A percentile compares a stretch with the other conserved stretches of the same genome.
phyloP scores from a whole-genome alignment of 2,329 filamentous ascomycete genomes.

The Penicillium decumbens region DNA sequence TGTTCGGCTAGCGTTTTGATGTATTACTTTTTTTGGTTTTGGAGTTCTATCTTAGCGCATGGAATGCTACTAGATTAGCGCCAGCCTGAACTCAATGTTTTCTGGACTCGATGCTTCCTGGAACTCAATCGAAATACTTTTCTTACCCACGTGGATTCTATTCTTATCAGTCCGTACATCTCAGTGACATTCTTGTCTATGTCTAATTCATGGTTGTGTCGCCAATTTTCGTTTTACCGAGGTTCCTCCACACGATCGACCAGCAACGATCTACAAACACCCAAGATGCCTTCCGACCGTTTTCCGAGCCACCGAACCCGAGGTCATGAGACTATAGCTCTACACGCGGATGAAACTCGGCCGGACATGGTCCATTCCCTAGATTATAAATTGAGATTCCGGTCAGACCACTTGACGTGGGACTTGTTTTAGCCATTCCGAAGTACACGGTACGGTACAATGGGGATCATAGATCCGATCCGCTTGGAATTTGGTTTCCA shows the following conservation, averaged over 20 bases:
- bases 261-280: constrained; percentile 2
- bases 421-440: too few species aligned
- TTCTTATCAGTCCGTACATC: background rate
- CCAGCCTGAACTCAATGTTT: background rate
- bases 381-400: too few species aligned
- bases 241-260: constrained; percentile 10
- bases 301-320: background rate
- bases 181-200: too few species aligned
- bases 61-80: background rate
- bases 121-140: background rate
- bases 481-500: too few species aligned
- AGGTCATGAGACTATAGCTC: constrained; percentile 7
- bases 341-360: constrained; percentile 1
- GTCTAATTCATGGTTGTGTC: background rate
- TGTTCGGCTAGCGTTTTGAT: constrained; percentile 5
- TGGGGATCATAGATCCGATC: too few species aligned
- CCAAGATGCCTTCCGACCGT: constrained; percentile 1
- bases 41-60: background rate
- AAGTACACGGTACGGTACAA: too few species aligned
- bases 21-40: constrained; percentile 11
- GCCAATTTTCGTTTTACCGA: constrained; percentile 10
- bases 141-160: background rate
- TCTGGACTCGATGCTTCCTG: background rate
- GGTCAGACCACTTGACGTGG: too few species aligned
- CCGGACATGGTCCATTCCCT: background rate